Base-by-base conservation (phyloP, 2,329 filamentous ascomycete genomes). In the Calycina herbarum region DNA sequence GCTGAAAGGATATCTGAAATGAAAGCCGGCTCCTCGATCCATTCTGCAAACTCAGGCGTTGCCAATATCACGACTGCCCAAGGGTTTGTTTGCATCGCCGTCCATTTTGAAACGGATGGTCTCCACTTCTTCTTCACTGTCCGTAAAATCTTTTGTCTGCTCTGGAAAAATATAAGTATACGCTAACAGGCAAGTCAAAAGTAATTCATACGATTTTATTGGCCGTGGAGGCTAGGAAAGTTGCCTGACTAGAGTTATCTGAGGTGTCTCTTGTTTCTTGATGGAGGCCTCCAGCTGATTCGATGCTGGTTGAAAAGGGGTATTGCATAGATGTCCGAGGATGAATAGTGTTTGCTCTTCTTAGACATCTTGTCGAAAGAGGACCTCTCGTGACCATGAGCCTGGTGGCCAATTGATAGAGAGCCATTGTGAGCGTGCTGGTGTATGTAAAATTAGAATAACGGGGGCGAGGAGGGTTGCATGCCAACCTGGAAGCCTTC, bases 21-120 rank as follows among this genome's bases (percentile, higher is more conserved):
- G 40, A 78, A 76, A 11, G 40, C 35, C 51, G 72, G 65, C 35
- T 76, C 70, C 63, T 76, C 70, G 15, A 77, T 61, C 70, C 74
- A 73, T 17, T 60, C 63, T 20, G 73, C 68, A 64, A 75, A 75
- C 45, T 64, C 67, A 33, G 75, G 75, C 8, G 76, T 77, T 24
- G 72, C 71, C n/a, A 78, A 67, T 11, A 78, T 70, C 5, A 78
- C 69, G 11, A 78, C 15, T 45, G 70, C 70, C 58, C 67, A 67
- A 17, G 6, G 38, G 10, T 51, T 29, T 20, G 20, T 40, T 33
- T 38, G 24, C 59, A 29, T 42, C 10, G 24, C 48, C 40, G n/a
- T 17, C 24, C 29, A 54, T 40, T 35, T 48, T 38, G 13, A 0
- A 15, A 10, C 27, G 10, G 40, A 13, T 27, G 40, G 11, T 27